Base-by-base conservation (phyloP, 257 asterid species). In the Agastache rugosa region DNA sequence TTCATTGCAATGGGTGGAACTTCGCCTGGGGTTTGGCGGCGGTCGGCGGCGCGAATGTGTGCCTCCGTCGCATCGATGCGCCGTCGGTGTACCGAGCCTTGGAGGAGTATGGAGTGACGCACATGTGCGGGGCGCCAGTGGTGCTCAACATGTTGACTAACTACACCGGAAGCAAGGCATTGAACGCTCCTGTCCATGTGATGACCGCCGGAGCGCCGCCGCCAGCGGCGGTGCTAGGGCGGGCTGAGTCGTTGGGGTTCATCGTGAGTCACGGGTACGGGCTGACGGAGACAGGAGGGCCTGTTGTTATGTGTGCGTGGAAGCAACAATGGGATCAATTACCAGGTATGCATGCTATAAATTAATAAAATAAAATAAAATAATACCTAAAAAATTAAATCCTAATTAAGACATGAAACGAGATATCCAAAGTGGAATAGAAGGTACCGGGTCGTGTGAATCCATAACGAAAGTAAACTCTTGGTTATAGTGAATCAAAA, bases 1-100 rank as follows among this genome's bases (percentile, higher is more conserved):
- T 85, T 77, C 90, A 85, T 41, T 82, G 82, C 56, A 85, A 85
- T 29, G 87, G 89, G 41, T 85, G 89, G 89, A 48, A 82, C 53
- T 80, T 72, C 60, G 44, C 84, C 0, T 80, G 89, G 89, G 79
- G 80, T 5, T 27, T 80, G 79, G 87, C 89, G 5, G 89, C 89
- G 14, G 79, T 80, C 0, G 89, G 89, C 7, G 87, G 83, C 60
- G 72, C 75, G 0, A 80, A 80, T 15, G 78, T 85, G 1, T 85
- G 90, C 81, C 81, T 78, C 50, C 86, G 87, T 25, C 85, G 77
- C 0, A 59, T 81, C 7, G 85, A 80, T 1, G 81, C 81, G 1
- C n/a, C 56, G 3, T 47, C 76, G 0, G 61, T 76, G 10, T 73
- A 58, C 55, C 19, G 65, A 1, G 79, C 82, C 0, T 1, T 82